Evolutionary conservation across 352 stramenopile genomes (phyloP), one percentile per base, ranked within the genome.

Genomic region (Globisporangium radiosum): DNA sequence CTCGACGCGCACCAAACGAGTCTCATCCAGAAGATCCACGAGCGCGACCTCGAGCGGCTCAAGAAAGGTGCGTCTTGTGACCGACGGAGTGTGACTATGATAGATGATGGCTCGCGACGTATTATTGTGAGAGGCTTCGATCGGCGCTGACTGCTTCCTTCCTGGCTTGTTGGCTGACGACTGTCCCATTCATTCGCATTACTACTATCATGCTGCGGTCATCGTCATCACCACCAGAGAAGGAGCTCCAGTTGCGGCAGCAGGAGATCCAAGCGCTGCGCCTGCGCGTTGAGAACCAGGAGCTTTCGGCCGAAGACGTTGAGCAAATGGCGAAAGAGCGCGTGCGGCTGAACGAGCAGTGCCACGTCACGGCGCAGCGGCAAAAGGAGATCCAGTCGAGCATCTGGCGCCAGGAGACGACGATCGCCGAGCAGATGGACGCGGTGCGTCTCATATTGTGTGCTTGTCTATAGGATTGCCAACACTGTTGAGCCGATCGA

Each of bases 1-100:
- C 77, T 97, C 54, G 80, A 95, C 25, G 77, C 73, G 11, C 73
- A 94, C 64, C 81, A 94, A 47, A 17, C 47, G 7, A 80, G 84
- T 49, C 60, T 98, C 10, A 81, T 97, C 40, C 69, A 87, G 45
- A 92, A 97, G 71, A 86, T 98, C 55, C 76, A 95, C 48, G 78
- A 93, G 43, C 80, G 96, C 63, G 77, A 85, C 47, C 59, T 77
- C 14, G 72, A 78, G 25, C 70, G 94, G 9, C 68, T 82, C 13
- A 74, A 84, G 13, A 97, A 96, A 75, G 91, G 93, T 78, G 72
- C 75, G 38, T 63, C 69, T 3, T 59, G 66, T 5, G 40, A 13
- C 11, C 11, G 40, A 44, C n/a, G 47, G 62, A 44, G 7, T 44
- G 40, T 8, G 7, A 14, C 40, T 44, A 44, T 7, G 7, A 44